A percentile compares a stretch with the other conserved stretches of the same genome.
These are phyloP conservation scores for Cordyceps fumosorosea DNA, from an alignment of 2,329 filamentous ascomycete genomes.

Conservation along the genomic window DNA sequence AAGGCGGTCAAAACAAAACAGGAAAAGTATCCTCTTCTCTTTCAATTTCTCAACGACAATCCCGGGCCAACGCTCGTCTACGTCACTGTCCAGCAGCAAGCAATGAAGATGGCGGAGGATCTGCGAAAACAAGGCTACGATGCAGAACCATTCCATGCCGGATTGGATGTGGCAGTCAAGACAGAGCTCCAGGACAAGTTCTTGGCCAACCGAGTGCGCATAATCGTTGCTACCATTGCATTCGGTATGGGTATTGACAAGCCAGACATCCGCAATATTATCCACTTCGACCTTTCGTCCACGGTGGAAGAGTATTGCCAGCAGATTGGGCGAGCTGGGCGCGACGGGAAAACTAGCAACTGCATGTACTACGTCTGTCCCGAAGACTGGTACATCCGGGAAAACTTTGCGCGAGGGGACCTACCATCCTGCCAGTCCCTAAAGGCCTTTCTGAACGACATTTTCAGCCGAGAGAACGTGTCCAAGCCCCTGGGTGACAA, in stretches of 20 bases:
- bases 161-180: constrained; percentile 40
- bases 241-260: constrained; percentile 58
- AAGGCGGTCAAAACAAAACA: constrained; percentile 34
- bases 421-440: constrained; percentile 48
- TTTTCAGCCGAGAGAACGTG: constrained; percentile 36
- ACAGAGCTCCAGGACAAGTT: constrained; percentile 43
- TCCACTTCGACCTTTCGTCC: constrained; percentile 45
- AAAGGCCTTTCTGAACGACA: constrained; percentile 39
- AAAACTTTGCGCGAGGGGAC: constrained; percentile 54
- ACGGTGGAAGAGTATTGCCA: constrained; percentile 53
- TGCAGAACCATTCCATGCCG: constrained; percentile 43
- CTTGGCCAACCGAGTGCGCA: constrained; percentile 38
- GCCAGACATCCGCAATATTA: constrained; percentile 45
- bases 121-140: constrained; percentile 33
- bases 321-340: constrained; percentile 49
- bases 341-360: constrained; percentile 44
- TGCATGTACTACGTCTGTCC: constrained; percentile 54
- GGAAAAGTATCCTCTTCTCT: constrained; percentile 39
- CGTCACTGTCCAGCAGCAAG: constrained; percentile 48
- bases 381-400: constrained; percentile 51
- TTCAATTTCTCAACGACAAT: constrained; percentile 42
- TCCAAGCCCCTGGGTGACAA: not conserved
- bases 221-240: constrained; percentile 43
- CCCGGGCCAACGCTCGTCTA: constrained; percentile 54
- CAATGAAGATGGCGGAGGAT: constrained; percentile 34